Evolutionary conservation across 345 rosid genomes (phyloP).

Genomic region (Melastoma malabathricum): DNA sequence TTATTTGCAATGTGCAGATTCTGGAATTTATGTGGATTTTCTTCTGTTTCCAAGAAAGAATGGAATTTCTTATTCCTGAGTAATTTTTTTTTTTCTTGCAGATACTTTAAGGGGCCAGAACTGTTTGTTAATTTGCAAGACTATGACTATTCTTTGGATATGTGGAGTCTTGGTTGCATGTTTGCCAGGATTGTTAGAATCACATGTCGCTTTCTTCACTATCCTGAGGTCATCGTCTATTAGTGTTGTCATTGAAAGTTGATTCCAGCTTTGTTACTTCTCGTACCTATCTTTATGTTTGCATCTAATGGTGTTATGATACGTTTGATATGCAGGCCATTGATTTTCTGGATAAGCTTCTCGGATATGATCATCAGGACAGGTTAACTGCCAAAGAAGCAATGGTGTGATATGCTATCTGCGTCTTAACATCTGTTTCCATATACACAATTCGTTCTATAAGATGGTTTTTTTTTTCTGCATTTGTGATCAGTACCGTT

Average conservation of each 20-base stretch:
- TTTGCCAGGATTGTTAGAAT: conserved; percentile 93
- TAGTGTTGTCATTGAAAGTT: background rate
- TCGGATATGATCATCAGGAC: conserved; percentile 86
- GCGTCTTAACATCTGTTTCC: background rate
- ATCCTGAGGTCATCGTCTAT: conserved; percentile 43
- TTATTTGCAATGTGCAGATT: too few species aligned
- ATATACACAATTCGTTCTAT: background rate
- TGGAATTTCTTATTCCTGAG: background rate
- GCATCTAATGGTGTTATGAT: conserved; percentile 4
- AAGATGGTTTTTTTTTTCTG: too few species aligned
- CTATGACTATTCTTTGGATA: conserved; percentile 93
- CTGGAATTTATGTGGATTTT: too few species aligned
- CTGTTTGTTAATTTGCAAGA: conserved; percentile 91
- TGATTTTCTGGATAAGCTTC: conserved; percentile 87
- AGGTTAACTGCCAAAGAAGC: conserved; percentile 92
- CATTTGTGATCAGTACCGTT: too few species aligned
- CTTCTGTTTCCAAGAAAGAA: too few species aligned
- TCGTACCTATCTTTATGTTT: background rate
- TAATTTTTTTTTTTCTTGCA: conserved; percentile 12
- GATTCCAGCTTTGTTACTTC: background rate
- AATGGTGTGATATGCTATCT: conserved; percentile 36
- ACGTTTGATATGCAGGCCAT: conserved; percentile 43
- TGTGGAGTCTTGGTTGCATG: conserved; percentile 99
- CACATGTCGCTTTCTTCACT: background rate
- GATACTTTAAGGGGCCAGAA: conserved; percentile 96